phyloP scores from a whole-genome alignment of 768 basidiomycete genomes.

The Megacollybia marginata region DNA sequence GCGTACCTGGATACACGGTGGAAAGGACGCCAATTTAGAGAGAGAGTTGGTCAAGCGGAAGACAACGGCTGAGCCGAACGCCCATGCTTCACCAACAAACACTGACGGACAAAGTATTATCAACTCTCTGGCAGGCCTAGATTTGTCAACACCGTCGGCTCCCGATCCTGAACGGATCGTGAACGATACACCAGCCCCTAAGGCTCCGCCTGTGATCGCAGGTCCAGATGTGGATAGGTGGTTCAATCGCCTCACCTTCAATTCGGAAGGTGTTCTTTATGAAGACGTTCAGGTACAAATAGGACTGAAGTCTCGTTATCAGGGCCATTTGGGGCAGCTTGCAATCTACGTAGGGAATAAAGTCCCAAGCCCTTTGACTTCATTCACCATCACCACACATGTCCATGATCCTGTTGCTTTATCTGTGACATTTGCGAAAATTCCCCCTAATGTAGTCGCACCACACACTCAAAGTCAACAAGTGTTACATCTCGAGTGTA shows the following conservation, averaged over 20 bases:
- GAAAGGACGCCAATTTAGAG: slow-evolving; percentile 87
- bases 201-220: slow-evolving; percentile 49
- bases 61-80: slow-evolving; percentile 29
- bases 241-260: slow-evolving; percentile 79
- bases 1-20: slow-evolving; percentile 90
- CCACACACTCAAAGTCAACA: slow-evolving; percentile 89
- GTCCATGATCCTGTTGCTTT: slow-evolving; percentile 70
- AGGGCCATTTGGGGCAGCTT: slow-evolving; percentile 88
- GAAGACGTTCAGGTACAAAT: slow-evolving; percentile 95
- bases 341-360: slow-evolving; percentile 98
- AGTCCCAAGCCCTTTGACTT: slow-evolving; percentile 77
- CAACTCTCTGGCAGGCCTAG: slow-evolving; percentile 76
- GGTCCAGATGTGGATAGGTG: slow-evolving; percentile 80
- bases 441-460: slow-evolving; percentile 75
- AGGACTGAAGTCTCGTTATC: slow-evolving; percentile 94
- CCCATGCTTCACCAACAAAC: slow-evolving; percentile 25
- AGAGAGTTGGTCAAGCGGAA: slow-evolving; percentile 55
- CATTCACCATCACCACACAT: slow-evolving; percentile 80
- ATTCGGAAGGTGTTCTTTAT: slow-evolving; percentile 83
- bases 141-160: slow-evolving; percentile 36
- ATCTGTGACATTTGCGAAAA: slow-evolving; percentile 81
- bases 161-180: slow-evolving; percentile 8
- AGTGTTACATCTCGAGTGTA: slow-evolving; percentile 91
- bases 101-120: slow-evolving; percentile 40
- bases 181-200: slow-evolving; percentile 20